Evolutionary conservation across 1,139 yeast species (phyloP), one percentile per base, ranked within the genome.

Genomic region (Yamadazyma mexicana): DNA sequence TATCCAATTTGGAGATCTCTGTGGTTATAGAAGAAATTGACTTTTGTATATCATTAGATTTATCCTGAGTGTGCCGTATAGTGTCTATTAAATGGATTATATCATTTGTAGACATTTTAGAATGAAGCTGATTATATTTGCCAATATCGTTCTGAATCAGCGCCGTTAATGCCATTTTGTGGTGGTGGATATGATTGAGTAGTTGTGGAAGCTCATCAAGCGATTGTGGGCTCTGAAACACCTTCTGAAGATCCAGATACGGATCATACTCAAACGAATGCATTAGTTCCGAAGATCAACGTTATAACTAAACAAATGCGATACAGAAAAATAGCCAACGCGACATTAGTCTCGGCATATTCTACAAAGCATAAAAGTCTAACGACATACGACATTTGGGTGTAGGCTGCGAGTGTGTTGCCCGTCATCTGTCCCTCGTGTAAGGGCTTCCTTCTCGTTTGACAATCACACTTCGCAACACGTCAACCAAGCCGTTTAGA

Each of bases 1-100:
- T 78, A 59, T 92, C 98, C 43, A 92, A 69, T 27, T 75, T 69
- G 50, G 87, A 86, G 43, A 94, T 89, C 35, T 83, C 85, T 5
- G 78, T 69, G 0, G 97, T 91, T 77, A 88, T 84, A 10, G 60
- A 62, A 8, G 81, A 69, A 39, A 91, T 88, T 3, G 82, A 74
- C 5, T 62, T 52, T 44, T 86, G 91, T 0, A 95, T 84, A 2
- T 43, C 35, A 1, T 46, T 39, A 1, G 77, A 62, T 38, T 59
- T 58, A 3, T 38, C 23, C 43, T 64, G 64, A 17, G 71, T 58
- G 7, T 45, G 40, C 4, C 47, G 42, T 25, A 66, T 55, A 6
- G 67, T 56, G 2, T 60, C 55, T 0, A 89, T 79, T 31, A 81
- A 62, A 2, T 53, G 49, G 38, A 71, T 66, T 15, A 87, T 77